phyloP scores from a whole-genome alignment of 176 grass and related monocot species.

The Bolboschoenus planiculmis region DNA sequence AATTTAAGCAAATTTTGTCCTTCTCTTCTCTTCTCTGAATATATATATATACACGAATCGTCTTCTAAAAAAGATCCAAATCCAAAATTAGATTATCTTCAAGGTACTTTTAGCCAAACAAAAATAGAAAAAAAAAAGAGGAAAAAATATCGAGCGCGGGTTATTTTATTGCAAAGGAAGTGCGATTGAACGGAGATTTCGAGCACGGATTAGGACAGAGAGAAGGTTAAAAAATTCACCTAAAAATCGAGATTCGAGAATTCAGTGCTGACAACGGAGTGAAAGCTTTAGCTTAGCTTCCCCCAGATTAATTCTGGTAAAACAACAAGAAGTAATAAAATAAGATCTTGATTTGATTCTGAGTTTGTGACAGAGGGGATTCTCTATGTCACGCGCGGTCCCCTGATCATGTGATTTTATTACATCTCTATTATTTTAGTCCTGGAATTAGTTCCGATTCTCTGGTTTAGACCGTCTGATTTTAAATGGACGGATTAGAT shows the following conservation, averaged over 20 bases:
- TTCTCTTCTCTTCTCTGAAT: background rate
- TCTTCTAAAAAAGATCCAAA: background rate
- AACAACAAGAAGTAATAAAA: background rate
- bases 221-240: background rate
- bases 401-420: background rate
- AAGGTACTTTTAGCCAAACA: background rate
- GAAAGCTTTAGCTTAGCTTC: background rate
- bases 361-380: background rate
- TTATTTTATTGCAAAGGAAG: background rate
- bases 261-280: background rate
- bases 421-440: no score
- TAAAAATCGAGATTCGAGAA: background rate
- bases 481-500: no score
- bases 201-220: background rate
- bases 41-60: no score
- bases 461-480: no score
- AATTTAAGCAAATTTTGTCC: background rate
- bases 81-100: background rate
- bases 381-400: background rate
- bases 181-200: background rate
- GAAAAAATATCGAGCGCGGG: background rate
- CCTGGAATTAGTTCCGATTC: no score
- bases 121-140: background rate
- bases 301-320: background rate
- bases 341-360: background rate